Evolutionary conservation across 116 monocot species (phyloP), one percentile per base, ranked within the genome.

Genomic region (Dioscorea cayenensis): DNA sequence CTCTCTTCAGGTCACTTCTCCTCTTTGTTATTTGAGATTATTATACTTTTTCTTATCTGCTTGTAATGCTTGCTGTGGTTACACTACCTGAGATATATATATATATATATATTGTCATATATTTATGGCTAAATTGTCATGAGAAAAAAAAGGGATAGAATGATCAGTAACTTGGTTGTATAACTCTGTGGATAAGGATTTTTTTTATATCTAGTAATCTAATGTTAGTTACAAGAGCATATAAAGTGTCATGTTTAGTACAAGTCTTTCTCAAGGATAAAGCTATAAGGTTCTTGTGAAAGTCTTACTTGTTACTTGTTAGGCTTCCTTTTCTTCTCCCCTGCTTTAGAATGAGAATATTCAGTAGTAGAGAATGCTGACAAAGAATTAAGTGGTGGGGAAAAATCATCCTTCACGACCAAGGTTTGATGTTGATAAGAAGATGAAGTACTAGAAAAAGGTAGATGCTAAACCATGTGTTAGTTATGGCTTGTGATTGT

Each of bases 1-100:
- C 88, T 11, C 83, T 89, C 27, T 89, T 89, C 76, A 83, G 83
- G 83, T 87, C 49, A 19, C 25, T 49, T 7, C 51, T 75, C 25
- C 73, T 64, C 63, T 16, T 35, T 16, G 6, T 19, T 35, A 28
- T 66, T 14, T 17, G 18, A 19, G 14, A 14, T 19, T 14, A 55
- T 19, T 14, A 55, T 55, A 55, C 1, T 55, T 55, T 17, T 55
- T 14, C 52, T 17, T 55, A 17, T 17, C 52, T 17, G 3, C 14
- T 14, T 7, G 3, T 17, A 1, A 55, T 55, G 14, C 19, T 55
- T 9, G 51, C 52, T 55, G 52, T 55, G 29, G 29, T 29, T 29
- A 29, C 29, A n/a, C n/a, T n/a, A n/a, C n/a, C 29, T 29, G 29
- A 29, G 29, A 2, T 29, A 29, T 55, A n/a, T n/a, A n/a, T n/a